These are phyloP conservation scores for Parathielavia hyrcaniae DNA, from an alignment of 495 filamentous ascomycete species.

Conservation along the genomic window DNA sequence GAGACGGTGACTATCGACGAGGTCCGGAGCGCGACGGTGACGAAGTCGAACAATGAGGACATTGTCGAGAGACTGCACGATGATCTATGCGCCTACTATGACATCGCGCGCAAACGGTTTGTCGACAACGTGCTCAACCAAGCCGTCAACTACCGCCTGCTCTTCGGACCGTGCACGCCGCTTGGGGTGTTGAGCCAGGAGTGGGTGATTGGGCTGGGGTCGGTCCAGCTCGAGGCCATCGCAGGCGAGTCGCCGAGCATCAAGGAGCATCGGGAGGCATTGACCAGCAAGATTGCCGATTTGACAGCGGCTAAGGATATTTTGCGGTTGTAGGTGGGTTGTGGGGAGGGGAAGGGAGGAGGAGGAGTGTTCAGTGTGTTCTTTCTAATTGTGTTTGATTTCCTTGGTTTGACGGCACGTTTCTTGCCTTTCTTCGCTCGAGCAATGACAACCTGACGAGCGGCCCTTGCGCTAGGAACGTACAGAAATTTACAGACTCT, in stretches of 20 bases:
- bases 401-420: not conserved
- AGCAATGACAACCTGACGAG: no score
- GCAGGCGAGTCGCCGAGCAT: constrained; percentile 30
- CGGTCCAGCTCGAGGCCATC: constrained; percentile 32
- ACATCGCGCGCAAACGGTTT: constrained; percentile 50
- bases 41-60: constrained; percentile 45
- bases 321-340: constrained; percentile 15
- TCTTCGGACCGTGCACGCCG: constrained; percentile 31
- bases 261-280: constrained; percentile 22
- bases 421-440: no score
- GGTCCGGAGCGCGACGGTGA: constrained; percentile 20
- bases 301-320: constrained; percentile 28
- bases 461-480: no score
- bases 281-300: constrained; percentile 28
- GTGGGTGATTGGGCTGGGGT: constrained; percentile 30
- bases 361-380: not conserved
- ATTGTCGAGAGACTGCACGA: constrained; percentile 51
- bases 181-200: constrained; percentile 32
- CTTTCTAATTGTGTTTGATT: not conserved
- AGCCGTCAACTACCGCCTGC: constrained; percentile 33
- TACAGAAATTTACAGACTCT: no score
- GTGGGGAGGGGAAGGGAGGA: no score
- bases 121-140: constrained; percentile 49
- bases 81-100: constrained; percentile 55
- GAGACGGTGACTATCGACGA: constrained; percentile 14